A percentile compares a stretch with the other conserved stretches of the same genome.
These are phyloP conservation scores for Penicillium concentricum DNA, from an alignment of 2,329 filamentous ascomycete genomes.

Conservation along the genomic window DNA sequence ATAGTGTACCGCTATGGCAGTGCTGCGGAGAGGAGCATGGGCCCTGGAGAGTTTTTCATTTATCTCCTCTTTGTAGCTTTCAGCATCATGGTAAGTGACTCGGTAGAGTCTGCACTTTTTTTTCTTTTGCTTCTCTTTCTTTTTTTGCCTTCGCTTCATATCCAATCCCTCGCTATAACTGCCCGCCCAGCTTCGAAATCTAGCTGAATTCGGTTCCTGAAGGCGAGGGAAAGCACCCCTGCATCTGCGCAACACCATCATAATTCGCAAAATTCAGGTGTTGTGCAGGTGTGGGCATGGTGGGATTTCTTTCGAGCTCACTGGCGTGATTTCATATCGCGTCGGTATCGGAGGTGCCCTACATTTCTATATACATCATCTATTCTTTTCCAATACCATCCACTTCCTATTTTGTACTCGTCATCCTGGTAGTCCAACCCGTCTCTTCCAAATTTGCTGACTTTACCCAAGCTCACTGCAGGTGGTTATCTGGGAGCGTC, in stretches of 20 bases:
- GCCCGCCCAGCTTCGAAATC: slow-evolving; percentile 67
- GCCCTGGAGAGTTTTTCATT: slow-evolving; percentile 76
- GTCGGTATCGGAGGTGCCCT: slow-evolving; percentile 66
- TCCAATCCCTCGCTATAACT: slow-evolving; percentile 66
- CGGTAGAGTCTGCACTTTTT: slow-evolving; percentile 14
- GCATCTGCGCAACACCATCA: slow-evolving; percentile 58
- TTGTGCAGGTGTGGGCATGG: slow-evolving; percentile 68
- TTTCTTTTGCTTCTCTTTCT: not conserved
- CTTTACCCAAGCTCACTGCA: slow-evolving; percentile 40
- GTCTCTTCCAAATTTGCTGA: slow-evolving; percentile 30
- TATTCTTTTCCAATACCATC: slow-evolving; percentile 25
- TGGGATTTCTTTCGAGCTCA: slow-evolving; percentile 73
- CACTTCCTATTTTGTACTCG: slow-evolving; percentile 13
- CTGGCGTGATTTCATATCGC: slow-evolving; percentile 53
- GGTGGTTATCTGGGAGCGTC: slow-evolving; percentile 34
- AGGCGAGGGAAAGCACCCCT: slow-evolving; percentile 79
- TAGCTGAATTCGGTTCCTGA: slow-evolving; percentile 79
- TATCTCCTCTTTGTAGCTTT: slow-evolving; percentile 73
- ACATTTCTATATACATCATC: slow-evolving; percentile 49
- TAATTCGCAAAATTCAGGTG: slow-evolving; percentile 58
- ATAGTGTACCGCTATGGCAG: slow-evolving; percentile 73
- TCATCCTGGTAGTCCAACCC: slow-evolving; percentile 22
- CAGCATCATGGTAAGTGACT: slow-evolving; percentile 72
- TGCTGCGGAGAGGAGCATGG: slow-evolving; percentile 68
- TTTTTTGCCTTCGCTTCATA: slow-evolving; percentile 21